phyloP scores from a whole-genome alignment of 2,329 filamentous ascomycete species.

The Diaporthe humulicola region DNA sequence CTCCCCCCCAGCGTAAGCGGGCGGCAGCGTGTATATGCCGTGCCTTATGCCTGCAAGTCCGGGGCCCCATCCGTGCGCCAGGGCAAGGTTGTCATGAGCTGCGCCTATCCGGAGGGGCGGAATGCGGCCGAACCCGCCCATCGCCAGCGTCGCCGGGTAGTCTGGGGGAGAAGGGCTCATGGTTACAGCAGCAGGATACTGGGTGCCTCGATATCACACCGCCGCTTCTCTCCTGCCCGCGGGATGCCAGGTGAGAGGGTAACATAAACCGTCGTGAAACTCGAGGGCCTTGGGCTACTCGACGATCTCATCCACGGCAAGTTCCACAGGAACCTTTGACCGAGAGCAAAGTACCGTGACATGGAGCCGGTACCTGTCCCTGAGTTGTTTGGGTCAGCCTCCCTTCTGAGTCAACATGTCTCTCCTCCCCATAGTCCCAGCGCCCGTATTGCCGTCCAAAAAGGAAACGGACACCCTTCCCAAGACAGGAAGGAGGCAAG shows the following conservation, averaged over 20 bases:
- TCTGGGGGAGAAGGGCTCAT: not conserved
- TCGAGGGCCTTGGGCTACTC: not conserved
- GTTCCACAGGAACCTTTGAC: not conserved
- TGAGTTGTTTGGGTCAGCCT: not conserved
- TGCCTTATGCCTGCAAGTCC: not conserved
- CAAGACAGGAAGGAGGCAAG: slow-evolving; percentile 26
- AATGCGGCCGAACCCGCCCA: slow-evolving; percentile 31
- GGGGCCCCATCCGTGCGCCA: slow-evolving; percentile 37
- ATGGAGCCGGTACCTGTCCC: slow-evolving; percentile 8
- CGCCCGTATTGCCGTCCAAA: slow-evolving; percentile 7
- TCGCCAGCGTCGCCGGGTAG: not conserved
- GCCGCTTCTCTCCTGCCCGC: slow-evolving; percentile 4
- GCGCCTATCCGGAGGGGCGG: slow-evolving; percentile 23
- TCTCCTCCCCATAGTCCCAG: slow-evolving; percentile 16
- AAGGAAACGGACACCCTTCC: not conserved
- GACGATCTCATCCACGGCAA: not conserved
- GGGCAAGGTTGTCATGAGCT: slow-evolving; percentile 4
- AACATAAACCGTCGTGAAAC: slow-evolving; percentile 16
- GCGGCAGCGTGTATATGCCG: not conserved
- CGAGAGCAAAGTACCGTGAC: slow-evolving; percentile 3
- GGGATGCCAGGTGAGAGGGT: not conserved
- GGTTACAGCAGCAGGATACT: not conserved
- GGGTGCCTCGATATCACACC: slow-evolving; percentile 21
- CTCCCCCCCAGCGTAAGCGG: slow-evolving; percentile 12
- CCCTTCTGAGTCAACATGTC: slow-evolving; percentile 30